Percentiles rank a stretch among this genome's conserved stretches.
Evolutionary conservation across 352 stramenopile species (phyloP).

Genomic region (Pythium apleroticum): DNA sequence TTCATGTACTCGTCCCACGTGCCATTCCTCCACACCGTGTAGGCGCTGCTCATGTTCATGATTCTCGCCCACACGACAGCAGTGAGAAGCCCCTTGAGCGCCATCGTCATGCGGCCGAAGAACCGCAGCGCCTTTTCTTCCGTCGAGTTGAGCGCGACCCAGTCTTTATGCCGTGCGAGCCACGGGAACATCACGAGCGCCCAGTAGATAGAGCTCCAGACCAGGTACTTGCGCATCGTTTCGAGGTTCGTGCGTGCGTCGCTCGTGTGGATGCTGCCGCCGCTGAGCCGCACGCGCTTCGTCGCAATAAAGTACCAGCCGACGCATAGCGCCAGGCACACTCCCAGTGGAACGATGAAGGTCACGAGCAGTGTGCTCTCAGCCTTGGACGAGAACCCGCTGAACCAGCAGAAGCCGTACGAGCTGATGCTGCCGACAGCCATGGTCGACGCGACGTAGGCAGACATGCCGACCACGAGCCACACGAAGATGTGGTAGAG

Average conservation of each 20-base stretch:
- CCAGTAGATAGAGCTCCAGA: conserved; percentile 74
- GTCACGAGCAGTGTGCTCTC: conserved; percentile 57
- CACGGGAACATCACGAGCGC: conserved; percentile 67
- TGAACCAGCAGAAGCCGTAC: conserved; percentile 86
- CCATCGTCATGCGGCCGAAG: conserved; percentile 59
- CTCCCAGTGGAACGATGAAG: conserved; percentile 58
- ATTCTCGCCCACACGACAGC: conserved; percentile 71
- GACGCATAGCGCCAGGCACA: conserved; percentile 72
- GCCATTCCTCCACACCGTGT: conserved; percentile 70
- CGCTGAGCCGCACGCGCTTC: conserved; percentile 64
- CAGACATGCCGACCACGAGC: conserved; percentile 44
- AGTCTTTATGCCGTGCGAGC: conserved; percentile 54
- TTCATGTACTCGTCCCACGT: conserved; percentile 89
- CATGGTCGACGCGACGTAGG: conserved; percentile 50
- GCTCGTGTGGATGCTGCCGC: conserved; percentile 32
- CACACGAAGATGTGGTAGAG: conserved; percentile 78
- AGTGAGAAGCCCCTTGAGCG: conserved; percentile 61
- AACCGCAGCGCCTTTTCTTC: conserved; percentile 67
- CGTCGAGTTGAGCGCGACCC: conserved; percentile 51
- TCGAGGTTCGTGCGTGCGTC: conserved; percentile 73
- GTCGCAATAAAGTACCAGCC: conserved; percentile 72
- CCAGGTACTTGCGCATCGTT: conserved; percentile 73
- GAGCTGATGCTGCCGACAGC: conserved; percentile 55
- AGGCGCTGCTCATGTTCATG: conserved; percentile 62
- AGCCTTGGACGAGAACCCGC: conserved; percentile 29